Conservation (phyloP, 2,329 filamentous ascomycete species). For the Monosporascus sp. region DNA sequence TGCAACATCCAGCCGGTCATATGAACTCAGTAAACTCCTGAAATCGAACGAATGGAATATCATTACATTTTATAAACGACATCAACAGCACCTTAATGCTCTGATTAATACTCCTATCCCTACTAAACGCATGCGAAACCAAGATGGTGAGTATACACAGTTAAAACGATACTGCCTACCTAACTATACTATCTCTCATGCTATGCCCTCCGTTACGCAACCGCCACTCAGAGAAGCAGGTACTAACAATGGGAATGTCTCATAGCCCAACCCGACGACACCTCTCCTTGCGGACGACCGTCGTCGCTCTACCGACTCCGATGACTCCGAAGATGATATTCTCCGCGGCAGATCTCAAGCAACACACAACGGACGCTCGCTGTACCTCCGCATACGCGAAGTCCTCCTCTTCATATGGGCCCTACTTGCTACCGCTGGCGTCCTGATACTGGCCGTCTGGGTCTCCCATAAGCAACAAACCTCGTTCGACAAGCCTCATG, state of each 20-base stretch:
- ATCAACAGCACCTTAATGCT: background rate
- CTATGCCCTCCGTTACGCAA: background rate
- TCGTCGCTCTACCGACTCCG: slow-evolving; percentile 11
- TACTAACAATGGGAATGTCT: background rate
- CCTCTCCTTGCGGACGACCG: slow-evolving; percentile 25
- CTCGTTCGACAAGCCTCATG: slow-evolving; percentile 32
- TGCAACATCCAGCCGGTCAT: too few species aligned
- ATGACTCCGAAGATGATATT: slow-evolving; percentile 29
- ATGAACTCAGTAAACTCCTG: too few species aligned
- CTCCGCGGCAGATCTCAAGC: slow-evolving; percentile 24
- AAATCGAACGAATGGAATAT: too few species aligned
- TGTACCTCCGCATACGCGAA: slow-evolving; percentile 54
- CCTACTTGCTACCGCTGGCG: slow-evolving; percentile 67
- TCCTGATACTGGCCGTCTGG: slow-evolving; percentile 75
- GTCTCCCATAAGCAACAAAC: slow-evolving; percentile 64
- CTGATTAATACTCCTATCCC: background rate
- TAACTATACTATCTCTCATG: background rate
- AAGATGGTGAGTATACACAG: background rate
- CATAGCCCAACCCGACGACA: slow-evolving; percentile 22
- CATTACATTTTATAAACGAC: background rate
- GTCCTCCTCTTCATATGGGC: slow-evolving; percentile 77
- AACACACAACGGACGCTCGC: slow-evolving; percentile 14
- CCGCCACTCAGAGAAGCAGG: background rate
- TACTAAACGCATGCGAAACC: background rate
- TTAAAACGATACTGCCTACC: background rate